A percentile compares a stretch with the other conserved stretches of the same genome.
Evolutionary conservation across 805 yeast genomes (phyloP).

Genomic region (Starmerella apis): DNA sequence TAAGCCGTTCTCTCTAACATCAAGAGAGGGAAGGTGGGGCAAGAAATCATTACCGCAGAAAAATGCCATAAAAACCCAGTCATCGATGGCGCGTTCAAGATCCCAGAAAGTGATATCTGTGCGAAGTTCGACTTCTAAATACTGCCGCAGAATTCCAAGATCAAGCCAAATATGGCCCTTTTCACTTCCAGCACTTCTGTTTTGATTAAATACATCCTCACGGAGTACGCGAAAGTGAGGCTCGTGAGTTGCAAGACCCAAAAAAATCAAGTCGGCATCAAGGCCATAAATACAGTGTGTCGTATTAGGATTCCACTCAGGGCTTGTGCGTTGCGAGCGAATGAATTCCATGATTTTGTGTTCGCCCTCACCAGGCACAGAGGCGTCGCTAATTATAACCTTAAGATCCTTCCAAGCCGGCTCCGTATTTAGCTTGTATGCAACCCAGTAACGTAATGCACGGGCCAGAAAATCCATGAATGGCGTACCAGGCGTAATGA

Average conservation of each 20-base stretch:
- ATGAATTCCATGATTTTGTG: slow-evolving; percentile 96
- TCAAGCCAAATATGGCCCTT: slow-evolving; percentile 94
- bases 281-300: slow-evolving; percentile 94
- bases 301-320: slow-evolving; percentile 83
- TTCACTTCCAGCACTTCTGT: slow-evolving; percentile 39
- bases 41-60: slow-evolving; percentile 97
- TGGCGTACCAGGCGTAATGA: slow-evolving; percentile 98
- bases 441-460: slow-evolving; percentile 82
- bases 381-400: slow-evolving; percentile 86
- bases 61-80: slow-evolving; percentile 98
- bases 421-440: slow-evolving; percentile 74
- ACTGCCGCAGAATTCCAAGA: slow-evolving; percentile 76
- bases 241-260: slow-evolving; percentile 94
- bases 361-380: slow-evolving; percentile 99
- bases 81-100: slow-evolving; percentile 91
- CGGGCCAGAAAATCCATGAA: slow-evolving; percentile 85
- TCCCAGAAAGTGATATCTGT: slow-evolving; percentile 61
- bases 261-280: slow-evolving; percentile 93
- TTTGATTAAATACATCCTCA: slow-evolving; percentile 91
- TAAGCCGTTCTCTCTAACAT: slow-evolving; percentile 89
- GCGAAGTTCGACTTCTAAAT: slow-evolving; percentile 67
- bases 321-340: slow-evolving; percentile 77
- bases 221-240: slow-evolving; percentile 90
- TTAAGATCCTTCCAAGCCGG: slow-evolving; percentile 90
- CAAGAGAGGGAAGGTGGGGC: slow-evolving; percentile 90